A percentile compares a stretch with the other conserved stretches of the same genome.
Conservation (phyloP, 805 yeast species). For the Ascoidea asiatica region DNA sequence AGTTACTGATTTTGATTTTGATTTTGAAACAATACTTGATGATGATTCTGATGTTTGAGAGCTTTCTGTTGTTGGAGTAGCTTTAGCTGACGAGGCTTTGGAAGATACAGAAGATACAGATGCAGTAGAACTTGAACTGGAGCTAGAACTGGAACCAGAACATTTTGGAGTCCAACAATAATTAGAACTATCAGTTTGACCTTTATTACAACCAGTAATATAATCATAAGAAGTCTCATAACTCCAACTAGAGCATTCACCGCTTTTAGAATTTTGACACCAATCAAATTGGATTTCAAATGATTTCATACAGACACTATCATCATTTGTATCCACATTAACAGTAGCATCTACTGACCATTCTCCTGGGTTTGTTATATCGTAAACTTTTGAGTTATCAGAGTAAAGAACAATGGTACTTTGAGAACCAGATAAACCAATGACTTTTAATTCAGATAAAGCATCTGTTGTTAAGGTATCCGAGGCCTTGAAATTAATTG, state of each 20-base stretch:
- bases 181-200: conserved; percentile 12
- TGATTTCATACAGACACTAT: conserved; percentile 6
- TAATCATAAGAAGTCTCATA: conserved; percentile 14
- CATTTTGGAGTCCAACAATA: not conserved
- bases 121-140: not conserved
- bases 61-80: too few relatives aligned
- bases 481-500: conserved; percentile 7
- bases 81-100: too few relatives aligned
- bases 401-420: conserved; percentile 8
- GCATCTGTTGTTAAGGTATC: conserved; percentile 9
- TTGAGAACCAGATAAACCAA: conserved; percentile 4
- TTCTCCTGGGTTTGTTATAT: conserved; percentile 5
- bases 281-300: conserved; percentile 15
- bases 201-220: conserved; percentile 12
- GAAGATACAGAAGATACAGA: conserved; percentile 1
- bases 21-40: too few relatives aligned
- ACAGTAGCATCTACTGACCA: conserved; percentile 3
- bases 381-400: conserved; percentile 3
- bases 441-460: conserved; percentile 11
- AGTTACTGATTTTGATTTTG: too few relatives aligned
- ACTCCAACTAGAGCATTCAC: conserved; percentile 12
- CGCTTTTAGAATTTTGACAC: conserved; percentile 7
- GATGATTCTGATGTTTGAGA: too few relatives aligned
- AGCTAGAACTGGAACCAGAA: not conserved
- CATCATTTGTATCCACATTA: not conserved